Percentiles rank a stretch among this genome's conserved stretches.
Conservation (phyloP, 2,329 filamentous ascomycete genomes). For the Cladobotryum mycophilum region DNA sequence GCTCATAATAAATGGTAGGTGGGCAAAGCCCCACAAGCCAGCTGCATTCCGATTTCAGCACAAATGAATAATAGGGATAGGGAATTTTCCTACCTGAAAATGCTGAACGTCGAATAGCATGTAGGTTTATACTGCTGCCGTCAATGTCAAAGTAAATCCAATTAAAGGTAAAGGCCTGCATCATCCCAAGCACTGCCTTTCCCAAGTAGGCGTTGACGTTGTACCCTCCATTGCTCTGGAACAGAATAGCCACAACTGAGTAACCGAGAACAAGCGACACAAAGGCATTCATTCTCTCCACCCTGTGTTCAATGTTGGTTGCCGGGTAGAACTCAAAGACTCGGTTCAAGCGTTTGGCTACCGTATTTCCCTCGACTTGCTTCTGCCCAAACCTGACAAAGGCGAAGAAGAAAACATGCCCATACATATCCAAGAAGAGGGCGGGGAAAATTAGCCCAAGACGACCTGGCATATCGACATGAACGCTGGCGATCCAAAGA, state of each 20-base stretch:
- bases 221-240: slow-evolving; percentile 42
- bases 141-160: slow-evolving; percentile 62
- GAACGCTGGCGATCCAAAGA: slow-evolving; percentile 55
- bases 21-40: slow-evolving; percentile 48
- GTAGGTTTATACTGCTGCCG: slow-evolving; percentile 46
- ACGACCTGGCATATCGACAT: slow-evolving; percentile 47
- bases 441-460: slow-evolving; percentile 52
- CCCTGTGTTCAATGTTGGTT: slow-evolving; percentile 60
- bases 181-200: slow-evolving; percentile 53
- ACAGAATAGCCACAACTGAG: slow-evolving; percentile 55
- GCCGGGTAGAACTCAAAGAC: slow-evolving; percentile 55
- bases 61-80: background rate
- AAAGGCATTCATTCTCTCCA: slow-evolving; percentile 59
- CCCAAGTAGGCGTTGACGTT: slow-evolving; percentile 53
- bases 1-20: slow-evolving; percentile 57
- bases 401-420: slow-evolving; percentile 36
- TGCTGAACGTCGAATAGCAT: slow-evolving; percentile 53
- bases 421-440: slow-evolving; percentile 47
- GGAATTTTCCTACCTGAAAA: slow-evolving; percentile 29
- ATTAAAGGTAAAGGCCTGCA: slow-evolving; percentile 54
- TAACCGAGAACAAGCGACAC: slow-evolving; percentile 60
- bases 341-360: slow-evolving; percentile 23
- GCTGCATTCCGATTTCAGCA: slow-evolving; percentile 25
- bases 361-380: slow-evolving; percentile 14
- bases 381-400: slow-evolving; percentile 27